Evolutionary conservation across 371 early-diverging fungal genomes (phyloP).

Genomic region (Mucor mucedo): DNA sequence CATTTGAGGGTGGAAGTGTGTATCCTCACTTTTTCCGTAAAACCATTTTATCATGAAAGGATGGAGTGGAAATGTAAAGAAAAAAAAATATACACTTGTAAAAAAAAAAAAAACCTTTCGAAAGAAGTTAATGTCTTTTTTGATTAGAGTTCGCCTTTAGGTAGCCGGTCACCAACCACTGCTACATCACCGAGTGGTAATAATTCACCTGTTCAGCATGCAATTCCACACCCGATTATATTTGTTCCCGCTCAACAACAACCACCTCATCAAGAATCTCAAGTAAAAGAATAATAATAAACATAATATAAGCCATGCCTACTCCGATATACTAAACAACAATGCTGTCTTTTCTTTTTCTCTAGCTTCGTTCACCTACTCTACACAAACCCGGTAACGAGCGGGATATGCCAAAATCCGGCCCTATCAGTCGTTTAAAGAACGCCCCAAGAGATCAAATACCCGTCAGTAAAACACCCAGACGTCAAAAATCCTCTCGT

Average conservation of each 20-base stretch:
- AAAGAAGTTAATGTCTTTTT: neutral
- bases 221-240: constrained; percentile 13
- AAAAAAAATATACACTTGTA: neutral
- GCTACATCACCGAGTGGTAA: neutral
- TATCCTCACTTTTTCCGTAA: constrained; percentile 2
- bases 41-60: constrained; percentile 20
- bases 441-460: constrained; percentile 82
- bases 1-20: no score
- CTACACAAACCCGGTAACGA: constrained; percentile 14
- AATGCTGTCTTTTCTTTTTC: neutral
- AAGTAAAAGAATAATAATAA: neutral
- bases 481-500: constrained; percentile 86
- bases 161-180: constrained; percentile 8
- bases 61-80: constrained; percentile 28
- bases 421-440: constrained; percentile 79
- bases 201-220: constrained; percentile 6
- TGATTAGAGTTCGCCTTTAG: constrained; percentile 13
- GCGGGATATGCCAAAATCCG: constrained; percentile 68
- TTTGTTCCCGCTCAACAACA: constrained; percentile 27
- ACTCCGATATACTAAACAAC: neutral
- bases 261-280: constrained; percentile 11
- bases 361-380: constrained; percentile 27
- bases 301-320: neutral
- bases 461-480: constrained; percentile 80
- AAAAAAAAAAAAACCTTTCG: neutral